A percentile compares a stretch with the other conserved stretches of the same genome.
Conservation (phyloP, 495 filamentous ascomycete species). For the Penicillium soppii region DNA sequence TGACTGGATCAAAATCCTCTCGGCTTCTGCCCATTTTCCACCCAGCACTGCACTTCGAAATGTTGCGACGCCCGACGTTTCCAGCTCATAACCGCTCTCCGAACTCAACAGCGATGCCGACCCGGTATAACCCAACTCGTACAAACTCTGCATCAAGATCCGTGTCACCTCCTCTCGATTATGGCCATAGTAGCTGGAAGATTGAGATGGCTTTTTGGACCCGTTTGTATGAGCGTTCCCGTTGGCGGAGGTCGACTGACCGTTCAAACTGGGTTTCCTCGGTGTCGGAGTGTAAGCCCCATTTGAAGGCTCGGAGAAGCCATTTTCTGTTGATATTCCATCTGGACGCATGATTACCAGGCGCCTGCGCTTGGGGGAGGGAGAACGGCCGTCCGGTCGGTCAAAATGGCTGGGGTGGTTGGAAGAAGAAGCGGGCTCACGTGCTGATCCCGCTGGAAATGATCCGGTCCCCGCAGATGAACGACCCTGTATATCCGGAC, state of each 20-base stretch:
- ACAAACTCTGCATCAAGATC: constrained; percentile 86
- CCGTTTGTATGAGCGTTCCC: constrained; percentile 50
- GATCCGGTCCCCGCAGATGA: constrained; percentile 19
- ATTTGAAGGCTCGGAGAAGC: constrained; percentile 50
- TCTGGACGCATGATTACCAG: constrained; percentile 63
- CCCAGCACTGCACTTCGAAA: constrained; percentile 80
- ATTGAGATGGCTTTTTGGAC: constrained; percentile 33
- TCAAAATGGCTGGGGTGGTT: constrained; percentile 20
- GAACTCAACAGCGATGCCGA: constrained; percentile 71
- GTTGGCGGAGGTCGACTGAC: constrained; percentile 42
- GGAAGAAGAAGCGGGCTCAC: constrained; percentile 28
- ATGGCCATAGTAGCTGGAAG: constrained; percentile 69
- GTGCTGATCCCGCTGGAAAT: constrained; percentile 24
- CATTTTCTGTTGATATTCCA: constrained; percentile 47
- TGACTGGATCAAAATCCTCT: constrained; percentile 70
- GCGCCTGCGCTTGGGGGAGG: constrained; percentile 61
- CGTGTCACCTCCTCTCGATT: constrained; percentile 91
- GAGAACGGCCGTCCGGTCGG: constrained; percentile 40
- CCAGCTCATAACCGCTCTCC: constrained; percentile 87
- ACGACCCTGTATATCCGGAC: constrained; percentile 22
- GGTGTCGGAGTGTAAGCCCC: constrained; percentile 36
- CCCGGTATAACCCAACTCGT: constrained; percentile 79
- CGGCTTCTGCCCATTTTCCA: constrained; percentile 83
- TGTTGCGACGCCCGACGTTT: constrained; percentile 78
- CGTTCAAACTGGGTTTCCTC: constrained; percentile 52